Evolutionary conservation across 1,139 yeast genomes (phyloP).

Genomic region (Hyphopichia khmerensis): DNA sequence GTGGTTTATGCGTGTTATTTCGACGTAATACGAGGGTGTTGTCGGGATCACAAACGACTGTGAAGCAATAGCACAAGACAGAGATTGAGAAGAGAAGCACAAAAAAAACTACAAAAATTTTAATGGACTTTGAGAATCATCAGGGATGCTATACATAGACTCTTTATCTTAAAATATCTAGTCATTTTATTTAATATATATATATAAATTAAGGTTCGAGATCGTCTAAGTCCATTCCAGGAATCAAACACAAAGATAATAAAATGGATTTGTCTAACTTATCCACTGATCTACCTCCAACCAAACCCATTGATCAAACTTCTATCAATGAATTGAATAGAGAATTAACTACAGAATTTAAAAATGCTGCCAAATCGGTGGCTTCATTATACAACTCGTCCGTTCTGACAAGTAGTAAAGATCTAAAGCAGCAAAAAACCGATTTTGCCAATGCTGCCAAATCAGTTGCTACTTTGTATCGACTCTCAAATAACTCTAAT

Average conservation of each 20-base stretch:
- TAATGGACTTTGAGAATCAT: too few species aligned
- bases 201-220: too few species aligned
- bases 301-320: conserved; percentile 44
- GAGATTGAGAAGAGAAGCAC: too few species aligned
- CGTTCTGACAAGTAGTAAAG: conserved; percentile 10
- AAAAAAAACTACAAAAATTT: too few species aligned
- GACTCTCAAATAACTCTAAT: conserved; percentile 48
- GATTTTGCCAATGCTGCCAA: conserved; percentile 66
- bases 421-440: conserved; percentile 22
- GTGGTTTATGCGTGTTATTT: too few species aligned
- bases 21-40: too few species aligned
- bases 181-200: too few species aligned
- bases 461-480: conserved; percentile 61
- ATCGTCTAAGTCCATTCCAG: background rate
- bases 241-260: background rate
- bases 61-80: too few species aligned
- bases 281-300: conserved; percentile 49
- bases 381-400: conserved; percentile 41
- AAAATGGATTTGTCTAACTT: conserved; percentile 58
- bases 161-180: too few species aligned
- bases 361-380: conserved; percentile 46
- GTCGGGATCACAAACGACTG: too few species aligned
- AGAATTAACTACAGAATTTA: conserved; percentile 43
- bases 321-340: conserved; percentile 42
- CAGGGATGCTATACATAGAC: too few species aligned